These are phyloP conservation scores for Podospora conica DNA, from an alignment of 495 filamentous ascomycete species.

Conservation along the genomic window DNA sequence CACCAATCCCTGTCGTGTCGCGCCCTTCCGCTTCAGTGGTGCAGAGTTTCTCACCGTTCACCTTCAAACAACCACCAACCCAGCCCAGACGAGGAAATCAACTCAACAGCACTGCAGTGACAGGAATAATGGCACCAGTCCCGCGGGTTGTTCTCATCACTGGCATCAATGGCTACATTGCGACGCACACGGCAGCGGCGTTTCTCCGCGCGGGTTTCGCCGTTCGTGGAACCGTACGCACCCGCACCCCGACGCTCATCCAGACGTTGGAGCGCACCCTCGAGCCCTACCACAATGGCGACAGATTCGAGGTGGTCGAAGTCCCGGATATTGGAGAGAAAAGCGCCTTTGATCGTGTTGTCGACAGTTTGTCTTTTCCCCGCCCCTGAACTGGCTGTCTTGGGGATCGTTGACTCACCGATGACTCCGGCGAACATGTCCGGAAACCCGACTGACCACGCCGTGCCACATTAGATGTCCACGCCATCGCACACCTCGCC, in stretches of 20 bases:
- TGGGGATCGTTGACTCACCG: not conserved
- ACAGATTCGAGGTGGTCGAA: slow-evolving; percentile 31
- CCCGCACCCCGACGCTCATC: slow-evolving; percentile 10
- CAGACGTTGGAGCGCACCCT: slow-evolving; percentile 49
- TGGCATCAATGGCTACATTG: slow-evolving; percentile 52
- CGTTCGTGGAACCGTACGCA: slow-evolving; percentile 46
- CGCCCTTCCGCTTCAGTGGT: not conserved
- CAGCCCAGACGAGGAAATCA: not conserved
- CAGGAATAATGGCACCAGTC: not conserved
- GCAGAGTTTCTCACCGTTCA: not conserved
- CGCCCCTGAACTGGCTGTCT: not conserved
- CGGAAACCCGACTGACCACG: not conserved
- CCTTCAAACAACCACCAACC: not conserved
- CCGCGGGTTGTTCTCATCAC: slow-evolving; percentile 41
- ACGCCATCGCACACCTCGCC: slow-evolving; percentile 40
- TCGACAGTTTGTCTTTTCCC: slow-evolving; percentile 29
- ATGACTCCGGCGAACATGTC: not conserved
- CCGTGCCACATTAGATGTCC: not conserved
- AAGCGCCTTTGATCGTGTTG: slow-evolving; percentile 36
- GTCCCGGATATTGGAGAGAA: slow-evolving; percentile 35
- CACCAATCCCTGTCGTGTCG: not conserved
- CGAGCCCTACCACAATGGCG: slow-evolving; percentile 40
- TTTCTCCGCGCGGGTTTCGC: slow-evolving; percentile 43
- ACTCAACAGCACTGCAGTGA: too few species aligned
- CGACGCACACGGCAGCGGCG: slow-evolving; percentile 43